Conservation (phyloP, 2,329 filamentous ascomycete species). For the Drechslerella dactyloides region DNA sequence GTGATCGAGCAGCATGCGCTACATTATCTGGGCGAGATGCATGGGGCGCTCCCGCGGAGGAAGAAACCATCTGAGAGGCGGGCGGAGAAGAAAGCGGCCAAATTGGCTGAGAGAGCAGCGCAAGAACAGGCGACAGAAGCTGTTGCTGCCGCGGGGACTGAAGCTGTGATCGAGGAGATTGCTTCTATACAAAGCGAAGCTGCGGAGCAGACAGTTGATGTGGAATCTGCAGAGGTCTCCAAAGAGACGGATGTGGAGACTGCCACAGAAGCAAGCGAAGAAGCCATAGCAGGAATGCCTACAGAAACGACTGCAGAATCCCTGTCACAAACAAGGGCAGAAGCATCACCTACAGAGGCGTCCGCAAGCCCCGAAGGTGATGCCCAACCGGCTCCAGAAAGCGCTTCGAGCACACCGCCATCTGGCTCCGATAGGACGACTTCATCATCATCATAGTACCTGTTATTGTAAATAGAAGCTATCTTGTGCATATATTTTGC, state of each 20-base stretch:
- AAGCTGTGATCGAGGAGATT: conserved; percentile 10
- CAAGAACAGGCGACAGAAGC: background rate
- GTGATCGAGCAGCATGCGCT: conserved; percentile 85
- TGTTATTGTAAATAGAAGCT: conserved; percentile 28
- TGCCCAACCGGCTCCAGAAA: conserved; percentile 6
- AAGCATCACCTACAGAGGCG: background rate
- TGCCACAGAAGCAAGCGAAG: background rate
- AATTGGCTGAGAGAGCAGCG: background rate
- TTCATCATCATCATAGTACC: conserved; percentile 6
- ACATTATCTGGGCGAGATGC: conserved; percentile 73
- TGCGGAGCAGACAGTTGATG: conserved; percentile 6
- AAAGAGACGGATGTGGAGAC: conserved; percentile 5
- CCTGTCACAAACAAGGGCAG: no score
- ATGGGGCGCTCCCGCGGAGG: conserved; percentile 58
- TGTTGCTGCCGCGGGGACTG: background rate
- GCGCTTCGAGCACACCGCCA: background rate
- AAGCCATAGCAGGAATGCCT: conserved; percentile 1
- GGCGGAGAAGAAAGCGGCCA: conserved; percentile 17
- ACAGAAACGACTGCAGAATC: background rate
- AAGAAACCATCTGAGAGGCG: background rate
- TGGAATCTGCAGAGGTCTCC: conserved; percentile 3
- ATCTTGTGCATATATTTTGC: background rate
- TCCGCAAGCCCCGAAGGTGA: background rate
- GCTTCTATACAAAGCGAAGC: no score
- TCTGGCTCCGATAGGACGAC: background rate